Base-by-base conservation (phyloP, 345 rosid genomes). In the Citrus maxima region DNA sequence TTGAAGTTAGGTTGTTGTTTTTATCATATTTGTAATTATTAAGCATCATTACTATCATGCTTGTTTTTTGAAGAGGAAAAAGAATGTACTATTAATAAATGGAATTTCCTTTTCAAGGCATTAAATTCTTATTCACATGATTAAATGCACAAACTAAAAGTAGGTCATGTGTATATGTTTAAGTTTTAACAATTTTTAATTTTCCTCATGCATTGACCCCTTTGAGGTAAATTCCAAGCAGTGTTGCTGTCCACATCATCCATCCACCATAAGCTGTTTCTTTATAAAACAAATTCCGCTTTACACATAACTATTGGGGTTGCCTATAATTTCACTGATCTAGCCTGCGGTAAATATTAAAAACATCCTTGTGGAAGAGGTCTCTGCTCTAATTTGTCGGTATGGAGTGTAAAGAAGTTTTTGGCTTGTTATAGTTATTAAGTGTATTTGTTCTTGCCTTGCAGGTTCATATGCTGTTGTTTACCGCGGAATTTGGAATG, bases 401-500 rank as follows among this genome's bases (percentile, higher is more conserved):
- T 49, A 27, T 49, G 14, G 13, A 34, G 75, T 34, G 19, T 9
- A 56, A 14, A 37, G 35, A 60, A 25, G 56, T 1, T 60, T 66
- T 54, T 61, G 58, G 21, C 38, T 18, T 60, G 62, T 38, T 2
- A 37, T 72, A 61, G 73, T 38, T 22, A 54, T 16, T n/a, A 38
- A 27, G 51, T 34, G 64, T 56, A 19, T 64, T 27, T 76, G 18
- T 42, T 77, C 76, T 62, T 37, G 62, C 76, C 60, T 73, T 79
- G 32, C 84, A 95, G 97, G 97, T 79, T 90, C 98, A 21, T 92
- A 61, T 88, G 98, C 91, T 72, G 88, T 79, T 22, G 98, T 93
- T 70, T 86, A 88, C 78, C 89, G 79, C 14, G 98, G 92, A 76
- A 84, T 90, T 72, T 93, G 97, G 97, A 91, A 91, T 83, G 95